A percentile compares a stretch with the other conserved stretches of the same genome.
Conservation (phyloP, 2,329 filamentous ascomycete species). For the Aspergillus ochraceoroseus region DNA sequence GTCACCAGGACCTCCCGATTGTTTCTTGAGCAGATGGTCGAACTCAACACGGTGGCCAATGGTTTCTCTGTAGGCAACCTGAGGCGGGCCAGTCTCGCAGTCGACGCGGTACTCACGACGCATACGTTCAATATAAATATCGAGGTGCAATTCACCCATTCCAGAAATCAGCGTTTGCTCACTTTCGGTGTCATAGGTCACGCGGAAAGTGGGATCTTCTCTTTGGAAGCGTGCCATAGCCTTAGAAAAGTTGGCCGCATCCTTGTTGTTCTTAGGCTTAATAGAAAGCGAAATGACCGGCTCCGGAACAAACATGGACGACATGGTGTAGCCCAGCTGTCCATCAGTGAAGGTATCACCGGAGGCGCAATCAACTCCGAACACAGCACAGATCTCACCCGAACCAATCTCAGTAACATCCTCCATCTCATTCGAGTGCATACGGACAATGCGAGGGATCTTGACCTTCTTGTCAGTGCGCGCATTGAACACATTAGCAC, state of each 20-base stretch:
- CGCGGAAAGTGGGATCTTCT: conserved; percentile 95
- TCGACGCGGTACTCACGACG: conserved; percentile 95
- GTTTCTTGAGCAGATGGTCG: conserved; percentile 91
- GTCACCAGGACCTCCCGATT: conserved; percentile 91
- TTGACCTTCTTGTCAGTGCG: conserved; percentile 93
- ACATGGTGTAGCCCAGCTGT: conserved; percentile 87
- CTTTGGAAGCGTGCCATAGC: conserved; percentile 98
- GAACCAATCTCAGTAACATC: conserved; percentile 88
- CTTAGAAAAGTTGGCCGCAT: conserved; percentile 92
- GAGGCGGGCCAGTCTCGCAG: conserved; percentile 90
- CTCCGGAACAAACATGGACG: conserved; percentile 94
- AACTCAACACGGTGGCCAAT: conserved; percentile 75
- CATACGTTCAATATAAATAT: conserved; percentile 97
- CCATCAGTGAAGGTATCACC: conserved; percentile 98
- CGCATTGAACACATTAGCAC: conserved; percentile 86
- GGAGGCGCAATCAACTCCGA: conserved; percentile 94
- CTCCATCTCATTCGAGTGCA: conserved; percentile 99
- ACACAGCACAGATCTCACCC: conserved; percentile 97
- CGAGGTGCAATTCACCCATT: conserved; percentile 95
- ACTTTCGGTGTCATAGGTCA: conserved; percentile 85
- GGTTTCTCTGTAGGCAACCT: conserved; percentile 95
- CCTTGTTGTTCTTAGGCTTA: conserved; percentile 88
- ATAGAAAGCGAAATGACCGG: conserved; percentile 98
- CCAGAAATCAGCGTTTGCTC: conserved; percentile 97
- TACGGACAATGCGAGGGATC: conserved; percentile 93